These are phyloP conservation scores for Verticillium albo-atrum DNA, from an alignment of 2,329 filamentous ascomycete genomes.

Conservation along the genomic window DNA sequence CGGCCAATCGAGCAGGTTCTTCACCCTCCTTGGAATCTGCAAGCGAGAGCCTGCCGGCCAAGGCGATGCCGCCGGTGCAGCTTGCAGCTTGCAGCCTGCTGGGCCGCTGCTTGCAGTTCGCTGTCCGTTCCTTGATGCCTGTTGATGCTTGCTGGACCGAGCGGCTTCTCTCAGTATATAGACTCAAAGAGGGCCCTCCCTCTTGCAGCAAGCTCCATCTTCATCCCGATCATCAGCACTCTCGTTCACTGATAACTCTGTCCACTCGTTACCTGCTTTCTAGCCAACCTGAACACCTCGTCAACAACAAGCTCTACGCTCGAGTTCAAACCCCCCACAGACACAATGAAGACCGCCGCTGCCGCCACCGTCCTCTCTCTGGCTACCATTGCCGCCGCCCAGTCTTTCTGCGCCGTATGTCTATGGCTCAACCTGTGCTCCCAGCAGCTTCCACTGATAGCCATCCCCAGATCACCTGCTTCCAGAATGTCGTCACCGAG, in stretches of 20 bases:
- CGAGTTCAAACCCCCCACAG: background rate
- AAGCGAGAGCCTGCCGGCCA: background rate
- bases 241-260: background rate
- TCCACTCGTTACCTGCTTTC: background rate
- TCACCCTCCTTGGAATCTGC: background rate
- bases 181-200: background rate
- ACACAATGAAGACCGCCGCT: background rate
- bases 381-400: constrained; percentile 8
- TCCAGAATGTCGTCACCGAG: constrained; percentile 20
- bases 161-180: background rate
- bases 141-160: background rate
- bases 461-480: constrained; percentile 15
- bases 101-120: background rate
- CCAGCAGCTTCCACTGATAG: background rate
- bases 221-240: background rate
- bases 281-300: background rate
- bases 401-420: constrained; percentile 11
- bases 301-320: background rate
- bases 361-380: constrained; percentile 7
- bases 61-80: background rate
- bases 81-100: background rate
- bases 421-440: background rate
- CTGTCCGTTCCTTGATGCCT: background rate
- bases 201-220: background rate
- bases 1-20: background rate